phyloP scores from a whole-genome alignment of 2,329 filamentous ascomycete species.

The Stemphylium lycopersici region DNA sequence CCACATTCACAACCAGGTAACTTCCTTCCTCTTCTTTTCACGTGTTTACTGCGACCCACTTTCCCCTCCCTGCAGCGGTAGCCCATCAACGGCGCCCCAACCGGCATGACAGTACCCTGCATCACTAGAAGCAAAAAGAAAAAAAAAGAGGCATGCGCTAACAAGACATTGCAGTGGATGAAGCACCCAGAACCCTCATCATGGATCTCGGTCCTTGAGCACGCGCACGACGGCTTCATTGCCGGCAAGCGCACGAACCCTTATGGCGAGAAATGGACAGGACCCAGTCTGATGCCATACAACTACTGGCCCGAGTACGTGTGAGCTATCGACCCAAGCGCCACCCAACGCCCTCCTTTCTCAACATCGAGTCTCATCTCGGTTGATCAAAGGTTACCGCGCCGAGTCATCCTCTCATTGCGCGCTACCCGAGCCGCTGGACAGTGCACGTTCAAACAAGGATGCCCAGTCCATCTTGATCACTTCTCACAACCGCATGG shows the following conservation, averaged over 20 bases:
- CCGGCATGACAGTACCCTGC: background rate
- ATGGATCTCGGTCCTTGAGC: constrained; percentile 61
- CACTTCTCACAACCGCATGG: too few species aligned
- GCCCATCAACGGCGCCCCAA: constrained; percentile 1
- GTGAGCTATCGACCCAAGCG: constrained; percentile 33
- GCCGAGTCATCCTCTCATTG: constrained; percentile 21
- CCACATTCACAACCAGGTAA: constrained; percentile 64
- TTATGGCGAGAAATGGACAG: constrained; percentile 62
- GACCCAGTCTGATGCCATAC: constrained; percentile 56
- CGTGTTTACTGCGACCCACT: background rate
- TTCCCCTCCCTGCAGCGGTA: constrained; percentile 10
- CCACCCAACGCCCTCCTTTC: constrained; percentile 6
- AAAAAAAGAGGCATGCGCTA: constrained; percentile 24
- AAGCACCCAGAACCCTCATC: constrained; percentile 63
- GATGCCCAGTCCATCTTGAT: too few species aligned
- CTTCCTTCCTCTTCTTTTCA: constrained; percentile 16
- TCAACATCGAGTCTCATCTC: background rate
- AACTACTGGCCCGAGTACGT: constrained; percentile 60
- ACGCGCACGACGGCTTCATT: constrained; percentile 62
- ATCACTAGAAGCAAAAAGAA: constrained; percentile 13
- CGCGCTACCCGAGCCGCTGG: too few species aligned
- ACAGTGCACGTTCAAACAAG: too few species aligned
- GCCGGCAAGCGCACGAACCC: constrained; percentile 56
- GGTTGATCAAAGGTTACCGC: constrained; percentile 22
- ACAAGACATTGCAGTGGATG: constrained; percentile 53